Evolutionary conservation across 768 basidiomycete species (phyloP).

Genomic region (Crucibulum laeve): DNA sequence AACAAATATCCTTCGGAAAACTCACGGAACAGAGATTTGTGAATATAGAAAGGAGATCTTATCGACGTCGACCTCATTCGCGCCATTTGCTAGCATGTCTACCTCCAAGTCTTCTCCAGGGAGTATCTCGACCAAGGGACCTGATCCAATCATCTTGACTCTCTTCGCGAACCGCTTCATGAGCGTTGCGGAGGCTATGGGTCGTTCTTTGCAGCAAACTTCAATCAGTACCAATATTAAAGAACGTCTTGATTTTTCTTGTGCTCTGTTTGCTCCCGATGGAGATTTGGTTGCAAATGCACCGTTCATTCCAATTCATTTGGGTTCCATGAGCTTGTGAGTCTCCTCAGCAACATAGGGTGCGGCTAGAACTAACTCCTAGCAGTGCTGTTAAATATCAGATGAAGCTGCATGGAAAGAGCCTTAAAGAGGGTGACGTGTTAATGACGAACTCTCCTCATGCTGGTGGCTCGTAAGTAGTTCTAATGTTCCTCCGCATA

Average conservation of each 20-base stretch:
- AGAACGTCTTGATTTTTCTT: conserved; percentile 92
- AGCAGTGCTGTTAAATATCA: conserved; percentile 83
- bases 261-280: conserved; percentile 92
- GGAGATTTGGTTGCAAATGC: conserved; percentile 95
- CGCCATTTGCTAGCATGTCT: background rate
- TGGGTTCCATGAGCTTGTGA: conserved; percentile 90
- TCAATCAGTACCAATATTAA: conserved; percentile 95
- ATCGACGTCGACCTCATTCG: background rate
- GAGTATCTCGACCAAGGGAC: conserved; percentile 36
- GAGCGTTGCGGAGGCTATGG: conserved; percentile 97
- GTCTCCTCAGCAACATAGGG: conserved; percentile 18
- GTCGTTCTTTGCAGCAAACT: conserved; percentile 83
- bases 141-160: conserved; percentile 85
- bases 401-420: conserved; percentile 69
- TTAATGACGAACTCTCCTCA: conserved; percentile 89
- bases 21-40: background rate
- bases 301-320: conserved; percentile 84
- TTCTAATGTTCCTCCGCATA: conserved; percentile 3
- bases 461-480: conserved; percentile 80
- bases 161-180: conserved; percentile 97
- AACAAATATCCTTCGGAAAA: background rate
- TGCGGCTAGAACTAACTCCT: background rate
- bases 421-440: conserved; percentile 86
- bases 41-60: background rate
- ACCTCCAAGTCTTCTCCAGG: background rate